Evolutionary conservation across 495 filamentous ascomycete genomes (phyloP), one percentile per base, ranked within the genome.

Genomic region (Cairneyella variabilis): DNA sequence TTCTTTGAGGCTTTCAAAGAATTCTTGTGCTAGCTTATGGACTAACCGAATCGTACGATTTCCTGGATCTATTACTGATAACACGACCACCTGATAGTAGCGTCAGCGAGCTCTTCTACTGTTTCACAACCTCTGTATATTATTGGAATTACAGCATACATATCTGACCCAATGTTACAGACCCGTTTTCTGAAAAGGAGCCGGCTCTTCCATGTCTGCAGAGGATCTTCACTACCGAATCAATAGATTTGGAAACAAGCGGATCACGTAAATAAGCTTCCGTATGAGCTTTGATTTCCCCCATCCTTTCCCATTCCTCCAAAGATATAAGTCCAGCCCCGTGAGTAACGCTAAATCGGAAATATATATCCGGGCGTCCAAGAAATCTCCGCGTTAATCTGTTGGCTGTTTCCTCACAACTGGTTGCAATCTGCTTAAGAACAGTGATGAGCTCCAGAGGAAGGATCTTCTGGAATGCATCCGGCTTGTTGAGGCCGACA

Each of bases 371-470:
- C 2, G 37, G 49, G 14, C 37, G 23, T 3, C 44, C 25, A 3
- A 18, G 37, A 20, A 30, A 53, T 34, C 49, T 4, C 5, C 2
- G 26, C 0, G 26, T 23, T 23, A 55, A 30, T 28, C 1, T 22
- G 3, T 3, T 3, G 12, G 37, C 49, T 8, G 21, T 17, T 28
- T 40, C 22, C 32, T 62, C 59, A 21, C 32, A 51, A 44, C 53
- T 41, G 11, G 59, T 62, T 16, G 56, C 59, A 11, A 62, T 50
- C 18, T 39, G 6, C 28, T 40, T 43, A 3, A 62, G 45, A 26
- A 45, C 51, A 3, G 28, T 40, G 23, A 62, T 54, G 14, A 59
- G 46, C 6, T 55, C 48, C 8, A 48, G 10, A 17, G 59, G 55
- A 2, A 51, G 42, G 14, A 54, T 18, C 38, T 44, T 55, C 34